Evolutionary conservation across 2,329 filamentous ascomycete genomes (phyloP).

Genomic region (Fusarium virguliforme): DNA sequence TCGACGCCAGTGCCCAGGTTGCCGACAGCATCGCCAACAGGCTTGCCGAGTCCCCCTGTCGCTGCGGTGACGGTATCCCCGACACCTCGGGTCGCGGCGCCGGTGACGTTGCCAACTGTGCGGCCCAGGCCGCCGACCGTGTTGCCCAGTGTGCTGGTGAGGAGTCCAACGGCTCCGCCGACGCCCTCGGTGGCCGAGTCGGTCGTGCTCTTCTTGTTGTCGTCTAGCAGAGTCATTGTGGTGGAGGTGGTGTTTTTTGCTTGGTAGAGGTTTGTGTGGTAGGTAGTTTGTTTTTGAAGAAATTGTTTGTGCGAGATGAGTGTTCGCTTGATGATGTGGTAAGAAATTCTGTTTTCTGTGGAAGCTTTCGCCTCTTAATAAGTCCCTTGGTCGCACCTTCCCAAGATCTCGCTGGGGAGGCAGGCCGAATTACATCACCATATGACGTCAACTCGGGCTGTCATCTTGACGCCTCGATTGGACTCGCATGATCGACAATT

Average conservation of each 20-base stretch:
- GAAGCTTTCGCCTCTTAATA: slow-evolving; percentile 31
- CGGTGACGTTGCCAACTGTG: slow-evolving; percentile 61
- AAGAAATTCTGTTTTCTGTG: not conserved
- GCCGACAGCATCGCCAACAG: slow-evolving; percentile 70
- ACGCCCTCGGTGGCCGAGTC: slow-evolving; percentile 54
- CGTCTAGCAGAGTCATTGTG: slow-evolving; percentile 46
- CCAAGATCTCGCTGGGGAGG: slow-evolving; percentile 35
- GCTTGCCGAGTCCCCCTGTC: slow-evolving; percentile 69
- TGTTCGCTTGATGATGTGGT: slow-evolving; percentile 20
- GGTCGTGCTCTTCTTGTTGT: slow-evolving; percentile 48
- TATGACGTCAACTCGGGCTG: slow-evolving; percentile 47
- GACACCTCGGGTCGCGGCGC: slow-evolving; percentile 70
- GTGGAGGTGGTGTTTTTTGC: not conserved
- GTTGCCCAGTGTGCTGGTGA: slow-evolving; percentile 61
- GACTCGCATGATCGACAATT: slow-evolving; percentile 28
- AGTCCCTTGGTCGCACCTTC: slow-evolving; percentile 17
- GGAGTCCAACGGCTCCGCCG: slow-evolving; percentile 57
- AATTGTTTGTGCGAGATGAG: not conserved
- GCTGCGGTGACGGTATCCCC: slow-evolving; percentile 70
- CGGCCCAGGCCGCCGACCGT: slow-evolving; percentile 59
- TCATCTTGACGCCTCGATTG: slow-evolving; percentile 31
- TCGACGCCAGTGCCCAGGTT: slow-evolving; percentile 70
- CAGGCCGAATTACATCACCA: slow-evolving; percentile 27
- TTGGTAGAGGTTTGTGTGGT: slow-evolving; percentile 19
- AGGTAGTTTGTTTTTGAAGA: slow-evolving; percentile 2